Base-by-base conservation (phyloP, 2,329 filamentous ascomycete genomes). In the Zymoseptoria passerinii region DNA sequence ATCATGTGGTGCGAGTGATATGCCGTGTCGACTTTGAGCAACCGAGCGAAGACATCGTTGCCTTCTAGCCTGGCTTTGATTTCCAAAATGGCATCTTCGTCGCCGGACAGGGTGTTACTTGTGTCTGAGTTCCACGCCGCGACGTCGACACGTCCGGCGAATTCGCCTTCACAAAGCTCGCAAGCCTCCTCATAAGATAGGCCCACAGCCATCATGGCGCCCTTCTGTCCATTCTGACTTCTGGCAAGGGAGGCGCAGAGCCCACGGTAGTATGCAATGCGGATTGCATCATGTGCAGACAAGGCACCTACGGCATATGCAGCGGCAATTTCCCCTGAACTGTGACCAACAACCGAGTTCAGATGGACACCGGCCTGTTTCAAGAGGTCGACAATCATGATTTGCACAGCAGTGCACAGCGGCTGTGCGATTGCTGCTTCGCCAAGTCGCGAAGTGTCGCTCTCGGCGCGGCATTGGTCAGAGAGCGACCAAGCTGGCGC, bases 391-490 rank as follows among this genome's bases (percentile, higher is more conserved):
- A 78, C 70, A 1, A 82, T 63, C 0, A 72, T 80, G 1, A 84
- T 73, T 62, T 84, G 82, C 1, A 85, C 49, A 0, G 81, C 80
- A 0, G 81, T 83, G 54, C 78, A 83, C 0, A 83, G 65, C 0
- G 81, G 79, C 61, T 84, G 81, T 0, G 78, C 75, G 18, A 82
- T 61, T 28, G 65, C 67, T 8, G 73, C 67, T 50, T 70, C 61
- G 20, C 48, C 9, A 23, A 65, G 50, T 8, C 63, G 61, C 4
- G 28, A 70, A 60, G 67, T 57, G 1, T 3, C 80, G 62, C 0
- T 72, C 78, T 5, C 83, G 72, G 61, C 82, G 80, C 4, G 83
- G 50, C 72, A 65, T 55, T 71, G 68, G 6, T 64, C 60, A 7
- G 63, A 28, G 1, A 73, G 61, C 16, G 70, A 67, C 69, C 70